Conservation (phyloP, 495 filamentous ascomycete genomes). For the Trichoderma parareesei region DNA sequence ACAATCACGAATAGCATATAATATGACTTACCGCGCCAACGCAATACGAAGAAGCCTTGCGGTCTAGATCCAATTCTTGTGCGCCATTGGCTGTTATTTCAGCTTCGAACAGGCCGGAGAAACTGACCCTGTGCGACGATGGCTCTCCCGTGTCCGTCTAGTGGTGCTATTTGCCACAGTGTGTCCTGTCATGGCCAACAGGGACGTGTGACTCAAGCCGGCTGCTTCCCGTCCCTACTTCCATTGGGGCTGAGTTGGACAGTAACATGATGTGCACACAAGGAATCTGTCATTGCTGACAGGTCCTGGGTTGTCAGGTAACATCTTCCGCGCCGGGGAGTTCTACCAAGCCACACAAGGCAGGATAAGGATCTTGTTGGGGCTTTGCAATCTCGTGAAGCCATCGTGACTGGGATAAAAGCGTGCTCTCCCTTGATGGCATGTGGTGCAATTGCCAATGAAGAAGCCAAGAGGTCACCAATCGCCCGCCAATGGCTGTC, state of each 20-base stretch:
- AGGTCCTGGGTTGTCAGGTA: too few relatives aligned
- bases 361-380: too few relatives aligned
- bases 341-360: too few relatives aligned
- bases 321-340: too few relatives aligned
- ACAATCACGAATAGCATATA: not conserved
- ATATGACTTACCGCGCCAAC: not conserved
- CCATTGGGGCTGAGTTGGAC: not conserved
- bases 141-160: not conserved
- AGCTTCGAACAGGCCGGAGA: not conserved
- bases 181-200: not conserved
- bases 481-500: not conserved
- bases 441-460: not conserved
- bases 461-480: not conserved
- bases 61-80: not conserved
- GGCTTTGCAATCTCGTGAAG: not conserved
- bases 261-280: not conserved
- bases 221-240: not conserved
- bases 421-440: too few relatives aligned
- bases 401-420: not conserved
- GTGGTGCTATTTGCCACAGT: not conserved
- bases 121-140: not conserved
- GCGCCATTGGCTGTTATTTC: not conserved
- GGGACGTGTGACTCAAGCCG: not conserved
- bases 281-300: not conserved
- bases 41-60: not conserved